Base-by-base conservation (phyloP, 2,329 filamentous ascomycete species). In the Sarocladiaceae sp. region DNA sequence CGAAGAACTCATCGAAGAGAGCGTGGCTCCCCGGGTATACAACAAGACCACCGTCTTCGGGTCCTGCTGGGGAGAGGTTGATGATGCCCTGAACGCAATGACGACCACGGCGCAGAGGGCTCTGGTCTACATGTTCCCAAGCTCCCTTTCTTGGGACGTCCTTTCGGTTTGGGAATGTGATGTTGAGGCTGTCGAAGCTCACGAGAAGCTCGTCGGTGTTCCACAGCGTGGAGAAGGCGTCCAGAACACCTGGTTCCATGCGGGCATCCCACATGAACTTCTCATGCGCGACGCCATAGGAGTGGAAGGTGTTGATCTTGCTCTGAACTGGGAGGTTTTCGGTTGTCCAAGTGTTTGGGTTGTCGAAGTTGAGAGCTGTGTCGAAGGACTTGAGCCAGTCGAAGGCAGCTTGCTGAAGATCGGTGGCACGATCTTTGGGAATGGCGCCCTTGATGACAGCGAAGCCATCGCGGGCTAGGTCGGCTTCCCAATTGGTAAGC, bases 101-200 rank as follows among this genome's bases (percentile, higher is more conserved):
- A n/a, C n/a, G n/a, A n/a, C n/a, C n/a, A n/a, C n/a, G n/a, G 12
- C 59, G 54, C 23, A 57, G 47, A 3, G 64, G 64, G 2, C 56
- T 60, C 49, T 66, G 64, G 37, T 66, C 64, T 8, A 63, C 57
- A 50, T 66, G 64, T 2, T 61, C 61, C 64, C 64, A 65, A 3
- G 54, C 51, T 8, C 40, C 20, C 20, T 25, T 23, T 3, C 23
- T 46, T 11, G 25, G 31, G n/a, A 54, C 29, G 23, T 57, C 56
- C n/a, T 35, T 55, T 25, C 49, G 53, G 36, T 65, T 64, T 18
- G 65, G 64, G 31, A 70, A 66, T 3, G 67, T 66, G 52, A 74
- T 64, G 55, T 75, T 75, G 42, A 75, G 57, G 2, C 65, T 67
- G 53, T 76, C 73, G 53, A 75, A 77, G 0, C 71, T 73, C 2